These are phyloP conservation scores for Chytridiales sp. DNA, from an alignment of 371 early-diverging fungal genomes.

Conservation along the genomic window DNA sequence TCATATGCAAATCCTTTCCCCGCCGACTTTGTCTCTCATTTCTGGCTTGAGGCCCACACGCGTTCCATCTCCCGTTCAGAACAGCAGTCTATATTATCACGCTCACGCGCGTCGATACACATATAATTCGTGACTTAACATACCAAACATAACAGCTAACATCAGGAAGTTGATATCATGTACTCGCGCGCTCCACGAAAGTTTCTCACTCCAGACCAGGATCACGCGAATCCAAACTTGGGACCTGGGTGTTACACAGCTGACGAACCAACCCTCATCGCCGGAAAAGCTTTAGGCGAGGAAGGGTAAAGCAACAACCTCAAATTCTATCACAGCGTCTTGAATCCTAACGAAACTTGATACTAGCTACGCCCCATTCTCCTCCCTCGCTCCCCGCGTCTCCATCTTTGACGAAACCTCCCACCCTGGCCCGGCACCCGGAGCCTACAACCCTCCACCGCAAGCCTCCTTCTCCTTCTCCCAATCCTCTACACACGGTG, in stretches of 20 bases:
- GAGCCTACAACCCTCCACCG: constrained; percentile 32
- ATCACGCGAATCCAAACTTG: constrained; percentile 49
- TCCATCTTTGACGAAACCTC: constrained; percentile 40
- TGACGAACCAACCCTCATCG: constrained; percentile 37
- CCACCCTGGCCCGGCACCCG: constrained; percentile 41
- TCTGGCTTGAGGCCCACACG: too few relatives aligned
- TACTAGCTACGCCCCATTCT: constrained; percentile 48
- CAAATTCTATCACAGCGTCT: neutral
- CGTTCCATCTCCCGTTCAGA: too few relatives aligned
- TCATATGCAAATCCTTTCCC: too few relatives aligned
- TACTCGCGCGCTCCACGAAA: constrained; percentile 42
- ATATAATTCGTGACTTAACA: too few relatives aligned
- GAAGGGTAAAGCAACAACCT: constrained; percentile 30
- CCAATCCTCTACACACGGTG: constrained; percentile 30
- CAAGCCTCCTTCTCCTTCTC: constrained; percentile 28
- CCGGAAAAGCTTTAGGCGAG: constrained; percentile 39
- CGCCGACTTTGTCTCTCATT: too few relatives aligned
- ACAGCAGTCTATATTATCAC: too few relatives aligned
- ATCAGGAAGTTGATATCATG: constrained; percentile 33
- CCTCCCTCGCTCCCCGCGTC: constrained; percentile 46
- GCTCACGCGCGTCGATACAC: too few relatives aligned
- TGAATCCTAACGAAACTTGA: neutral
- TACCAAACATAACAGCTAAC: too few relatives aligned
- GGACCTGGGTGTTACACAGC: constrained; percentile 49
- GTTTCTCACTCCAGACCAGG: constrained; percentile 42